These are phyloP conservation scores for Oligophagozyma castellii DNA, from an alignment of 1,139 yeast species.

Conservation along the genomic window DNA sequence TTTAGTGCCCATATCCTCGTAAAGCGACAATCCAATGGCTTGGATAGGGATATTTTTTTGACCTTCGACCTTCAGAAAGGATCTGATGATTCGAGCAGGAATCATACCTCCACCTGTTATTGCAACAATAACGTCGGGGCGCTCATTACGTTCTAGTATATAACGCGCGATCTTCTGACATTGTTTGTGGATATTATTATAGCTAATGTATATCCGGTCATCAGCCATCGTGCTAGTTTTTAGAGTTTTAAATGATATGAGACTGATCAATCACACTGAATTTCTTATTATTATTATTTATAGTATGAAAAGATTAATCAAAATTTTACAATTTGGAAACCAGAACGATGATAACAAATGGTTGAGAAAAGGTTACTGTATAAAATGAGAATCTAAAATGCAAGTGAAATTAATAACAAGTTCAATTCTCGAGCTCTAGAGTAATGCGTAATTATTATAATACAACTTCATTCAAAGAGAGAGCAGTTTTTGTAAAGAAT, in stretches of 20 bases:
- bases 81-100: slow-evolving; percentile 88
- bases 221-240: slow-evolving; percentile 6
- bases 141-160: slow-evolving; percentile 44
- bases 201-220: slow-evolving; percentile 66
- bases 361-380: too few relatives aligned
- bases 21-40: slow-evolving; percentile 84
- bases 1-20: slow-evolving; percentile 63
- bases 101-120: slow-evolving; percentile 91
- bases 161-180: slow-evolving; percentile 74
- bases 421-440: too few relatives aligned
- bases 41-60: slow-evolving; percentile 82
- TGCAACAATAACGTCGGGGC: slow-evolving; percentile 83
- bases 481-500: slow-evolving; percentile 18
- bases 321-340: neutral
- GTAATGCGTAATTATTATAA: too few relatives aligned
- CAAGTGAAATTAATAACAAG: too few relatives aligned
- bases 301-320: neutral
- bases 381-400: too few relatives aligned
- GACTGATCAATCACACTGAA: neutral
- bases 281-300: neutral
- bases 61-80: slow-evolving; percentile 77
- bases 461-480: too few relatives aligned
- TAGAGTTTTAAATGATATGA: neutral
- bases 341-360: neutral
- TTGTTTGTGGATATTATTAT: slow-evolving; percentile 85